Conservation (phyloP, 345 rosid genomes). For the Ceriops tagal region DNA sequence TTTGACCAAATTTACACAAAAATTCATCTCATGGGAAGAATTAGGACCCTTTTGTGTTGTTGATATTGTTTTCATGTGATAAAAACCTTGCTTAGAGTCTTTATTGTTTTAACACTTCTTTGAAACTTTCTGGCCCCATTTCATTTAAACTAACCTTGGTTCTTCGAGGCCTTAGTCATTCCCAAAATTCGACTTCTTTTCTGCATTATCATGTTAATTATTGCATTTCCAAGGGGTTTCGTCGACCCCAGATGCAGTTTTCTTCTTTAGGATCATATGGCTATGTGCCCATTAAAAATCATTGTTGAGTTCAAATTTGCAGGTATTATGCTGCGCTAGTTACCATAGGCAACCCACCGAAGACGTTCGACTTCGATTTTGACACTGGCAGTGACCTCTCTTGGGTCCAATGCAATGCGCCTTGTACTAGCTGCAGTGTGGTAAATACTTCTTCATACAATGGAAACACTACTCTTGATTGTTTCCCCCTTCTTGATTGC, state of each 20-base stretch:
- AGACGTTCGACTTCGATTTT: constrained; percentile 73
- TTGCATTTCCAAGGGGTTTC: not conserved
- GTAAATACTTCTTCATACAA: constrained; percentile 25
- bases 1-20: not conserved
- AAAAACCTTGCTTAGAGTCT: not conserved
- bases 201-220: not conserved
- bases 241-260: not conserved
- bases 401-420: constrained; percentile 98
- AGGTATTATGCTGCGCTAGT: constrained; percentile 73
- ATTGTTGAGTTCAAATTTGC: constrained; percentile 18
- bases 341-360: constrained; percentile 69
- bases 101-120: not conserved
- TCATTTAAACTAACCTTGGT: not conserved
- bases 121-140: not conserved
- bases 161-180: not conserved
- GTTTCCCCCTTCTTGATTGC: constrained; percentile 3
- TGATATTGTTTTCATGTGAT: too few species aligned
- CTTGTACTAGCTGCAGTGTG: constrained; percentile 79
- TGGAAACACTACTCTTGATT: not conserved
- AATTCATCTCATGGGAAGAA: too few species aligned
- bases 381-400: constrained; percentile 96
- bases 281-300: not conserved
- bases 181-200: not conserved
- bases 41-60: too few species aligned
- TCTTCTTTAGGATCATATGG: not conserved